Base-by-base conservation (phyloP, 768 basidiomycete species). In the Lactarius trivialis region DNA sequence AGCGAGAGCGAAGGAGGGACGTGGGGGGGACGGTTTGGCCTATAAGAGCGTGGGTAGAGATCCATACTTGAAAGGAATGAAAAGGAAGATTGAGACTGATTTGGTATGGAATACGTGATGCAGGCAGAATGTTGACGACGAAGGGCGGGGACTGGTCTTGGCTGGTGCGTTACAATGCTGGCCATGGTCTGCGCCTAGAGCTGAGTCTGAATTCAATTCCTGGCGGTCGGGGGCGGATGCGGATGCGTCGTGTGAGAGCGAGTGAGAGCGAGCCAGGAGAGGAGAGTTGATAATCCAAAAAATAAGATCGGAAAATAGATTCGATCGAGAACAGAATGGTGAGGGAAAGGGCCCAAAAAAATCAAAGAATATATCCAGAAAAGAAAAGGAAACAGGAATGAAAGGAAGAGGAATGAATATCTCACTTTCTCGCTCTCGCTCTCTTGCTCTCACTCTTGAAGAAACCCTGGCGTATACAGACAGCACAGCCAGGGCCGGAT, bases 21-120 rank as follows among this genome's bases (percentile, higher is more conserved):
- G 21, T 60, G 58, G n/a, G 58, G 39, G 37, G 54, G 63, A 30
- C 63, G 63, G 53, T 50, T 64, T 26, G 63, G 43, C 63, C 63
- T 64, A 64, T 64, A 64, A 64, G 63, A 34, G 58, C 63, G 63
- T 48, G 48, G 26, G 19, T 60, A 56, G 58, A 39, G 48, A 51
- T 64, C 63, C 63, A 64, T 64, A 36, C 45, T 60, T 34, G 58
- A 28, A 24, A 39, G 37, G 54, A 63, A 63, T 59, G 62, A 59
- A 63, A 55, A 14, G 62, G 57, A 63, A 54, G 62, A 55, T 48
- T 63, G 62, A 24, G 61, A 58, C 57, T 19, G 61, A 63, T 54
- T 58, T 58, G 56, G 57, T 34, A 33, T 21, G 28, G 41, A 56
- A 63, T 63, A 58, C 39, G 51, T 17, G 33, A 53, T 53, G 61